These are phyloP conservation scores for Rhodotorula kratochvilovae DNA, from an alignment of 768 basidiomycete genomes.

Conservation along the genomic window DNA sequence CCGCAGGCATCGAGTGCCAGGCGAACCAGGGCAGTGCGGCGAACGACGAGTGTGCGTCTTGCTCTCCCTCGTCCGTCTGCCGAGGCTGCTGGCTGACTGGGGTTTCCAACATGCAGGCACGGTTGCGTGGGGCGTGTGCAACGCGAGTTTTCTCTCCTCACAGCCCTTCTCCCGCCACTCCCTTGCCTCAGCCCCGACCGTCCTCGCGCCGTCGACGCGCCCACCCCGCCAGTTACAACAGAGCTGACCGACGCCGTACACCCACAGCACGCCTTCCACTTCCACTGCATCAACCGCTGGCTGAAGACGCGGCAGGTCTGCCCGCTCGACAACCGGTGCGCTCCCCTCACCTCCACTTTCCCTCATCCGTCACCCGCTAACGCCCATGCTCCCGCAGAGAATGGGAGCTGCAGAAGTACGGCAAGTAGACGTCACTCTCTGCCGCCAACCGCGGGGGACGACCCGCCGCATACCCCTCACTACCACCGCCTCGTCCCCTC, in stretches of 20 bases:
- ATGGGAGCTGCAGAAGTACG: constrained; percentile 91
- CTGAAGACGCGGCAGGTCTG: constrained; percentile 95
- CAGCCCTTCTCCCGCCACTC: not conserved
- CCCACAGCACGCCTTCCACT: constrained; percentile 91
- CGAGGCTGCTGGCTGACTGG: not conserved
- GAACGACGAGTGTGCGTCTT: constrained; percentile 69
- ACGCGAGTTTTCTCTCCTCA: constrained; percentile 56
- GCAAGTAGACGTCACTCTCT: constrained; percentile 13
- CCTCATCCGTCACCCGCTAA: too few relatives aligned
- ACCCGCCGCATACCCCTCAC: not conserved
- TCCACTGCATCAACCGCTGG: constrained; percentile 99
- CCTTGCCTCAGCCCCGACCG: not conserved
- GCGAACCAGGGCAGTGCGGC: constrained; percentile 97
- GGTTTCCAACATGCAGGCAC: constrained; percentile 51
- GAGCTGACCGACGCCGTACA: too few relatives aligned
- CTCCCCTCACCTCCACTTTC: not conserved
- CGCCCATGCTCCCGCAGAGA: constrained; percentile 54
- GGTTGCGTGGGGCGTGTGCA: constrained; percentile 98
- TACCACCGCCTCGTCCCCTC: not conserved
- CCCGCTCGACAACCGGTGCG: constrained; percentile 69
- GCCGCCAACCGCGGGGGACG: too few relatives aligned
- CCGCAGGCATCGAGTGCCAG: constrained; percentile 94
- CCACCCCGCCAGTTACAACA: not conserved
- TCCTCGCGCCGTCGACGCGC: not conserved
- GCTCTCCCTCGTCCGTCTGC: not conserved